Conservation (phyloP, 768 basidiomycete species). For the Mycena olivaceomarginata region DNA sequence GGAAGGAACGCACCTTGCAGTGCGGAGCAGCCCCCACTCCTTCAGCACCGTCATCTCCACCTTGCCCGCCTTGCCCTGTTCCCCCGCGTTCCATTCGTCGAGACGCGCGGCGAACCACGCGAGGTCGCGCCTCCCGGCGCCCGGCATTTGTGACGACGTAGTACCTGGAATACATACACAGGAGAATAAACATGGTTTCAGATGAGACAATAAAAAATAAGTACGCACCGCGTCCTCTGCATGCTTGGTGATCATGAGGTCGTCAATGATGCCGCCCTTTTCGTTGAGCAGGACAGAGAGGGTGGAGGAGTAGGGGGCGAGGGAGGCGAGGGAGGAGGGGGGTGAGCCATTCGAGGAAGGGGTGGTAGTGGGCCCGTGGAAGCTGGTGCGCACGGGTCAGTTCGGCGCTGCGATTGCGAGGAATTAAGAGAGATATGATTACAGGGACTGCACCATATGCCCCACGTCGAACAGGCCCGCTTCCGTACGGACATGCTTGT, state of each 20-base stretch:
- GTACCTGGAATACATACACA: too few relatives aligned
- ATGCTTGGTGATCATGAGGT: slow-evolving; percentile 94
- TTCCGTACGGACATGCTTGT: slow-evolving; percentile 88
- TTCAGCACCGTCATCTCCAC: slow-evolving; percentile 91
- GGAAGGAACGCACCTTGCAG: too few relatives aligned
- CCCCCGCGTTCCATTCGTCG: slow-evolving; percentile 85
- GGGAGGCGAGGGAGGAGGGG: slow-evolving; percentile 87
- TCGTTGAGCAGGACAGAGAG: slow-evolving; percentile 94
- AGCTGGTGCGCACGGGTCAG: slow-evolving; percentile 63
- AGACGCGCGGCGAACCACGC: slow-evolving; percentile 84
- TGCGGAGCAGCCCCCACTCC: slow-evolving; percentile 90
- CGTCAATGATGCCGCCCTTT: slow-evolving; percentile 96
- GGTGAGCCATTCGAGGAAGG: slow-evolving; percentile 92
- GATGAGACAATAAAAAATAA: too few relatives aligned
- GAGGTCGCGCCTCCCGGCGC: slow-evolving; percentile 84
- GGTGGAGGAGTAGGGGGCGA: slow-evolving; percentile 86
- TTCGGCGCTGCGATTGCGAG: not conserved
- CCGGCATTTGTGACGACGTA: slow-evolving; percentile 89
- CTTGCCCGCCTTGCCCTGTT: slow-evolving; percentile 69
- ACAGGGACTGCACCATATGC: slow-evolving; percentile 98
- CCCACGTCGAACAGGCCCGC: slow-evolving; percentile 97
- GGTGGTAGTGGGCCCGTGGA: slow-evolving; percentile 86
- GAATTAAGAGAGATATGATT: slow-evolving; percentile 43
- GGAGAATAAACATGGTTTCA: too few relatives aligned
- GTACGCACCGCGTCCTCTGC: slow-evolving; percentile 74